phyloP scores from a whole-genome alignment of 495 filamentous ascomycete species.

The Elaphomyces granulatus region DNA sequence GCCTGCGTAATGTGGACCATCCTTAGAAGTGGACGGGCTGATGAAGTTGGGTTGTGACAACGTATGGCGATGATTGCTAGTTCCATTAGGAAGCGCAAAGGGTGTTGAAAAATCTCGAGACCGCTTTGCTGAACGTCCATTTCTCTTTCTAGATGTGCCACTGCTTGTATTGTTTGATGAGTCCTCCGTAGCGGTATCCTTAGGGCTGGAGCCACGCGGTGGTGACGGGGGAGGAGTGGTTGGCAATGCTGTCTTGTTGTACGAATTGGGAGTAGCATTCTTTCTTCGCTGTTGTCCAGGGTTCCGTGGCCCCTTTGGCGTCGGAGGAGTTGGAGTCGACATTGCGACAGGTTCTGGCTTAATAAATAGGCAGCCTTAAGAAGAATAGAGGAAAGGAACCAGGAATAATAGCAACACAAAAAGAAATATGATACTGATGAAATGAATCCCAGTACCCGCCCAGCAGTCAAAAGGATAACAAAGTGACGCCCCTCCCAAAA shows the following conservation, averaged over 20 bases:
- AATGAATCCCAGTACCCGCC: background rate
- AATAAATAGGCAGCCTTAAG: conserved; percentile 33
- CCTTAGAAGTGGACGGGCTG: conserved; percentile 35
- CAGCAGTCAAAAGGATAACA: conserved; percentile 4
- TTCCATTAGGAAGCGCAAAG: conserved; percentile 17
- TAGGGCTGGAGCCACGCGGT: conserved; percentile 25
- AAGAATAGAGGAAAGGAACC: conserved; percentile 9
- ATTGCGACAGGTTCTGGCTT: conserved; percentile 28
- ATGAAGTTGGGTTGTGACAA: conserved; percentile 20
- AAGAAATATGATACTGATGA: conserved; percentile 1
- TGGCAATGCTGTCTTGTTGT: conserved; percentile 17
- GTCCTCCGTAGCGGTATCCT: conserved; percentile 17
- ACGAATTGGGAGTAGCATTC: conserved; percentile 20
- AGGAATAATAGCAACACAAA: conserved; percentile 5
- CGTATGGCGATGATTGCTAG: conserved; percentile 17
- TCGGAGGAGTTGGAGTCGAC: conserved; percentile 29
- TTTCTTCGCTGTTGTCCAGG: conserved; percentile 25
- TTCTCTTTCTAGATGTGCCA: conserved; percentile 27
- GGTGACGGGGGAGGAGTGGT: conserved; percentile 33
- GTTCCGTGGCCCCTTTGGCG: conserved; percentile 27
- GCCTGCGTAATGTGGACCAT: conserved; percentile 62
- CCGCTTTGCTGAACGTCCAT: conserved; percentile 25
- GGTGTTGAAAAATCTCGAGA: conserved; percentile 15
- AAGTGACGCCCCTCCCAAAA: no score
- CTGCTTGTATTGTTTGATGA: conserved; percentile 15